These are phyloP conservation scores for Exophiala sp. DNA, from an alignment of 2,329 filamentous ascomycete genomes.

Conservation along the genomic window DNA sequence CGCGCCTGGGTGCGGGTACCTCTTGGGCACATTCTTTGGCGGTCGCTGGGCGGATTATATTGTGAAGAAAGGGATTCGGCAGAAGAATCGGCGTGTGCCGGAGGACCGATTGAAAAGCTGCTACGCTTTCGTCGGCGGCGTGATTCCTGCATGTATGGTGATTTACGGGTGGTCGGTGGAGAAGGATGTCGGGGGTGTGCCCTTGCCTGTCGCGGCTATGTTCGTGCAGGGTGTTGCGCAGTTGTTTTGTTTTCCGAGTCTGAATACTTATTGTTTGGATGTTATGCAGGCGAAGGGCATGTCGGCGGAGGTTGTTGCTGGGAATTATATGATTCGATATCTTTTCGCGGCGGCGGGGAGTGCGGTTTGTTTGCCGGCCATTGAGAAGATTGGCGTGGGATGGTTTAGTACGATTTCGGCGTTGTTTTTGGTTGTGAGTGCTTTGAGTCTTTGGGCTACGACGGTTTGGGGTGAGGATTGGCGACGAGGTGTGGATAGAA, in stretches of 20 bases:
- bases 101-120: slow-evolving; percentile 65
- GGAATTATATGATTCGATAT: slow-evolving; percentile 77
- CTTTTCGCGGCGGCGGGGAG: slow-evolving; percentile 68
- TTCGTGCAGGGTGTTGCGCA: slow-evolving; percentile 72
- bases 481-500: slow-evolving; percentile 53
- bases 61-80: slow-evolving; percentile 62
- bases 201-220: slow-evolving; percentile 65
- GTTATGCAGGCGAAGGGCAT: slow-evolving; percentile 64
- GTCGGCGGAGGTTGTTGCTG: slow-evolving; percentile 70
- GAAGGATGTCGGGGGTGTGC: slow-evolving; percentile 52
- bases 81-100: slow-evolving; percentile 58
- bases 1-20: slow-evolving; percentile 67
- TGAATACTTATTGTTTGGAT: slow-evolving; percentile 80
- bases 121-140: slow-evolving; percentile 54
- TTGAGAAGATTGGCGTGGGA: slow-evolving; percentile 72
- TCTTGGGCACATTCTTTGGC: slow-evolving; percentile 67
- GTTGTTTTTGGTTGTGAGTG: slow-evolving; percentile 50
- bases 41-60: slow-evolving; percentile 67
- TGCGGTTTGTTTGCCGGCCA: slow-evolving; percentile 68
- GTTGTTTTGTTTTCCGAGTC: slow-evolving; percentile 69
- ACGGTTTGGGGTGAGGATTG: slow-evolving; percentile 51
- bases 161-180: slow-evolving; percentile 66
- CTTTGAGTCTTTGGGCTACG: slow-evolving; percentile 47
- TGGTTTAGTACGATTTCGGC: slow-evolving; percentile 74
- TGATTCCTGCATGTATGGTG: slow-evolving; percentile 62